A percentile compares a stretch with the other conserved stretches of the same genome.
phyloP scores from a whole-genome alignment of 2,329 filamentous ascomycete species.

The Exophiala phaeomuriformis region DNA sequence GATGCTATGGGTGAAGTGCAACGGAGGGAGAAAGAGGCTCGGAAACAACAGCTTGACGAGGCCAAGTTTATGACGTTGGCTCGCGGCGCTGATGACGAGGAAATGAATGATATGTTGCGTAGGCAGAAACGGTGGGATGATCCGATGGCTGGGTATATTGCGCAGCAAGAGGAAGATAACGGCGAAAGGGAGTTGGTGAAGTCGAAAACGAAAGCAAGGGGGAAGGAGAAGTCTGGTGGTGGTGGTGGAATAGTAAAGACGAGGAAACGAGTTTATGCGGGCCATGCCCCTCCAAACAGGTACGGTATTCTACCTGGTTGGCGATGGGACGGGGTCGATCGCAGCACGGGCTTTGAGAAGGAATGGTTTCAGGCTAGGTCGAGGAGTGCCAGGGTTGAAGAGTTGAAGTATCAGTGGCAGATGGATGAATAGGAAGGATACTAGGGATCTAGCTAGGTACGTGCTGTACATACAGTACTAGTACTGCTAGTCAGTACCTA shows the following conservation, averaged over 20 bases:
- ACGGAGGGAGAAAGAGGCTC: constrained; percentile 55
- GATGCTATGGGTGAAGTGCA: constrained; percentile 82
- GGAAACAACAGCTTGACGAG: constrained; percentile 65
- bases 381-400: constrained; percentile 64
- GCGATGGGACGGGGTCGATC: constrained; percentile 94
- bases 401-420: constrained; percentile 87
- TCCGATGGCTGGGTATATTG: constrained; percentile 75
- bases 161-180: constrained; percentile 39
- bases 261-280: constrained; percentile 65
- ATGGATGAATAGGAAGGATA: constrained; percentile 65
- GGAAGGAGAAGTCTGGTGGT: constrained; percentile 29
- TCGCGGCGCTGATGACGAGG: constrained; percentile 71
- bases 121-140: constrained; percentile 81
- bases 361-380: constrained; percentile 89
- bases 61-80: constrained; percentile 77
- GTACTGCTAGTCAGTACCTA: no score
- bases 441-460: no score
- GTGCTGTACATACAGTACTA: no score
- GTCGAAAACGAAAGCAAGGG: constrained; percentile 31
- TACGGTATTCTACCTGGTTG: constrained; percentile 91
- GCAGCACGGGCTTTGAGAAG: constrained; percentile 85
- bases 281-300: constrained; percentile 76
- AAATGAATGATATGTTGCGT: constrained; percentile 77
- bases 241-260: constrained; percentile 35
- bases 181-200: constrained; percentile 36